A percentile compares a stretch with the other conserved stretches of the same genome.
Conservation (phyloP, 2,329 filamentous ascomycete genomes). For the Monosporascus cannonballus region DNA sequence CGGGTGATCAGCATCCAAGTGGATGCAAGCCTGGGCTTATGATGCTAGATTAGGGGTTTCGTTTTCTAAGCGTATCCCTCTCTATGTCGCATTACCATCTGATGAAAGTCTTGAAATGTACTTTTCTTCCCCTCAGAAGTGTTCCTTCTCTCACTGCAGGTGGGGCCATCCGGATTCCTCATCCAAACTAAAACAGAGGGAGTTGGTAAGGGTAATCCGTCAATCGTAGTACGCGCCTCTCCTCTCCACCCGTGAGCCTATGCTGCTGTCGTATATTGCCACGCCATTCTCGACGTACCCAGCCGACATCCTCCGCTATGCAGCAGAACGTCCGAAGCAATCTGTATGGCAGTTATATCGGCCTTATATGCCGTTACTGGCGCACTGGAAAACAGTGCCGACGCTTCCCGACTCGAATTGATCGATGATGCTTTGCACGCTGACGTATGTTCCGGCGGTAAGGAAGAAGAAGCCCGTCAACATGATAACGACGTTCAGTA, state of each 20-base stretch:
- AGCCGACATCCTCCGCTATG: background rate
- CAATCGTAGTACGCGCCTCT: background rate
- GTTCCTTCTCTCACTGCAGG: background rate
- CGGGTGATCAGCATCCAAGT: background rate
- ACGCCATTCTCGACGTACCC: background rate
- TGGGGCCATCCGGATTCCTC: background rate
- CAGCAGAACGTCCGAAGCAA: conserved; percentile 4
- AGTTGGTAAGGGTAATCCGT: background rate
- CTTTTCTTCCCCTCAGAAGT: background rate
- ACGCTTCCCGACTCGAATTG: conserved; percentile 62
- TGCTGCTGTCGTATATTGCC: background rate
- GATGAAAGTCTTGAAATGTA: background rate
- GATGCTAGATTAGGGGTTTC: background rate
- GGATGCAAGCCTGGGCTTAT: background rate
- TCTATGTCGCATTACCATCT: background rate
- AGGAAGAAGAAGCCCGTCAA: conserved; percentile 74
- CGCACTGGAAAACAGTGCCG: conserved; percentile 69
- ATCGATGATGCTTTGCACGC: conserved; percentile 67
- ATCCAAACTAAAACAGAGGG: background rate
- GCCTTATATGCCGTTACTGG: conserved; percentile 54
- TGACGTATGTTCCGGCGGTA: conserved; percentile 73
- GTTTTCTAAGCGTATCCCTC: background rate
- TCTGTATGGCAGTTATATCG: conserved; percentile 3
- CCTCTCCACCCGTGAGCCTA: background rate
- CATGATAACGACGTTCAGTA: conserved; percentile 69